Evolutionary conservation across 192 early-diverging fungal species (phyloP).

Genomic region (Backusella circina): DNA sequence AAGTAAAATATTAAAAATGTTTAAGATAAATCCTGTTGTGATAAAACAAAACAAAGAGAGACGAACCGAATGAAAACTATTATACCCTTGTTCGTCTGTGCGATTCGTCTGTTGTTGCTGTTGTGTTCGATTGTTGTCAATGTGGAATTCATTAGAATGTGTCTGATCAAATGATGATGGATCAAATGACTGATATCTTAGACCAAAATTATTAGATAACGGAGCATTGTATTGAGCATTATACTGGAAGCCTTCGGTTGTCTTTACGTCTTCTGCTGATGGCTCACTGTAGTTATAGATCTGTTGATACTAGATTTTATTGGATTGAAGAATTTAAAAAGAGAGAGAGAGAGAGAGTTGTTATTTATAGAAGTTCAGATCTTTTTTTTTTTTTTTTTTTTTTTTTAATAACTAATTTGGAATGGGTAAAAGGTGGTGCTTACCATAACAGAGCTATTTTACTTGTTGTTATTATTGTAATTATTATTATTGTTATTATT

Average conservation of each 20-base stretch:
- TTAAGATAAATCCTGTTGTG: neutral
- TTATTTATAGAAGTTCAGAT: neutral
- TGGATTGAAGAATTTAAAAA: too few species aligned
- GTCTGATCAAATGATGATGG: neutral
- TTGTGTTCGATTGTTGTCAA: neutral
- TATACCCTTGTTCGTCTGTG: neutral
- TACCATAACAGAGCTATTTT: conserved; percentile 6
- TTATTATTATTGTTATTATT: neutral
- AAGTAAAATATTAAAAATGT: neutral
- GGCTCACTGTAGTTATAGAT: conserved; percentile 1
- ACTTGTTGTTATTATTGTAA: neutral
- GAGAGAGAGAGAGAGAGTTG: too few species aligned
- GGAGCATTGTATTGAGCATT: neutral
- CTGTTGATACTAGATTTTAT: conserved; percentile 14
- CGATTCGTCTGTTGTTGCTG: neutral
- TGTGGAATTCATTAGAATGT: neutral
- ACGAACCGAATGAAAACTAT: neutral
- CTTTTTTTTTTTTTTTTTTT: too few species aligned
- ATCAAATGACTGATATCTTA: neutral
- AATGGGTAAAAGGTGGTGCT: neutral
- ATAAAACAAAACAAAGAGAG: neutral
- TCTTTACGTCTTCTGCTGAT: neutral
- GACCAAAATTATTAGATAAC: neutral
- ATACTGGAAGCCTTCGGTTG: neutral
- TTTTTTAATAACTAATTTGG: too few species aligned